phyloP scores from a whole-genome alignment of 2,329 filamentous ascomycete species.

The Alternaria incomplexa region DNA sequence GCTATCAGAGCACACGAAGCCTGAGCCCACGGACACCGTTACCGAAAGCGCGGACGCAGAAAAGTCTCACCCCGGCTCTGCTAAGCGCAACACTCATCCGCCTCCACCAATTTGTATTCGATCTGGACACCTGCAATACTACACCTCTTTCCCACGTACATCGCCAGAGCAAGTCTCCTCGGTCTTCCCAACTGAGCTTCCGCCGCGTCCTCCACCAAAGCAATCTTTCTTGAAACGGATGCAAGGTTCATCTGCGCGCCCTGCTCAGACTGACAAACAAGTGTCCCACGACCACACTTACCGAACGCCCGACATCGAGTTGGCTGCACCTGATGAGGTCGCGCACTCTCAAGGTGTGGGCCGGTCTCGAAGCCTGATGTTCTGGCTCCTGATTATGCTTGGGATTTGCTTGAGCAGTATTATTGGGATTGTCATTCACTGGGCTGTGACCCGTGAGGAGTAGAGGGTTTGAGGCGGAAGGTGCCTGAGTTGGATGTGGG shows the following conservation, averaged over 20 bases:
- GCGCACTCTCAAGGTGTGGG: rapidly evolving
- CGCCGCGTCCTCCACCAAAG: neutral
- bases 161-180: neutral
- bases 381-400: neutral
- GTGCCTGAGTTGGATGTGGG: too few relatives aligned
- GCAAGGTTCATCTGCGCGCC: neutral
- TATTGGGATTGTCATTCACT: neutral
- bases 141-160: neutral
- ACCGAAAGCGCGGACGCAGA: neutral
- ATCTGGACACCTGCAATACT: neutral
- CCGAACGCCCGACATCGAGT: neutral
- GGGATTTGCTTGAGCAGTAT: neutral
- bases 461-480: neutral
- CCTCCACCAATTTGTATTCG: neutral
- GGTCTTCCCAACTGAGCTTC: neutral
- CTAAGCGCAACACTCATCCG: neutral
- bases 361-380: neutral
- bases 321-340: neutral
- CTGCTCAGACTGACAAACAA: neutral
- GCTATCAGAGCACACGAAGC: neutral
- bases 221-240: neutral
- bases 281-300: neutral
- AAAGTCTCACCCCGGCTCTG: neutral
- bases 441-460: neutral
- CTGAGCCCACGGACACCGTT: neutral